Conservation (phyloP, 148 eudicot genomes). For the Fagopyrum tataricum region DNA sequence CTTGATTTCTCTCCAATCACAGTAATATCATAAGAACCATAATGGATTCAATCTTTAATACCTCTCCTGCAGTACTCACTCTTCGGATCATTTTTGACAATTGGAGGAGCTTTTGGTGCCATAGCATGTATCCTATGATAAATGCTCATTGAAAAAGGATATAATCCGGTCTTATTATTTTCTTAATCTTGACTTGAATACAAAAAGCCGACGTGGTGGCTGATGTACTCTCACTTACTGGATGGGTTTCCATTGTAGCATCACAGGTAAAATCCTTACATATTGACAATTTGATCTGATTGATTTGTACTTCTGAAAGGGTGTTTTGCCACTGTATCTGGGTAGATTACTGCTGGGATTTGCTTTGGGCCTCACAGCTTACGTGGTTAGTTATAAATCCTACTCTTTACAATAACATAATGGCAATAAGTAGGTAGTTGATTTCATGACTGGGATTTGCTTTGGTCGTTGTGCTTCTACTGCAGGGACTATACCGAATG, state of each 20-base stretch:
- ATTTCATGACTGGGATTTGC: background rate
- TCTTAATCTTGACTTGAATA: background rate
- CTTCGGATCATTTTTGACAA: constrained; percentile 24
- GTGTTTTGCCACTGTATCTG: constrained; percentile 24
- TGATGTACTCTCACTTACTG: constrained; percentile 20
- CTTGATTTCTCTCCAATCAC: background rate
- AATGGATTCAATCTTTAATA: background rate
- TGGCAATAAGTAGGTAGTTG: background rate
- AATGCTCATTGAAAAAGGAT: background rate
- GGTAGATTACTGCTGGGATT: constrained; percentile 32
- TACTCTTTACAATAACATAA: background rate
- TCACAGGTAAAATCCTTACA: constrained; percentile 17
- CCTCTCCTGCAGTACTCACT: constrained; percentile 36
- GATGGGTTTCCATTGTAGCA: constrained; percentile 26
- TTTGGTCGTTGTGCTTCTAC: too few relatives aligned
- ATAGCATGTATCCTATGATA: constrained; percentile 5
- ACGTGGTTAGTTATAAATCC: constrained; percentile 24
- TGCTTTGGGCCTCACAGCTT: constrained; percentile 14
- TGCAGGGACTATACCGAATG: constrained; percentile 30
- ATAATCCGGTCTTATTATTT: background rate
- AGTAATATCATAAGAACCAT: too few relatives aligned
- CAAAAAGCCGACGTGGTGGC: constrained; percentile 19
- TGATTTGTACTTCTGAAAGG: constrained; percentile 16
- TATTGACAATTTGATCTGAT: background rate
- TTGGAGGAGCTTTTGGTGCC: constrained; percentile 27